phyloP scores from a whole-genome alignment of 192 early-diverging fungal species.

The Endogone sp. region DNA sequence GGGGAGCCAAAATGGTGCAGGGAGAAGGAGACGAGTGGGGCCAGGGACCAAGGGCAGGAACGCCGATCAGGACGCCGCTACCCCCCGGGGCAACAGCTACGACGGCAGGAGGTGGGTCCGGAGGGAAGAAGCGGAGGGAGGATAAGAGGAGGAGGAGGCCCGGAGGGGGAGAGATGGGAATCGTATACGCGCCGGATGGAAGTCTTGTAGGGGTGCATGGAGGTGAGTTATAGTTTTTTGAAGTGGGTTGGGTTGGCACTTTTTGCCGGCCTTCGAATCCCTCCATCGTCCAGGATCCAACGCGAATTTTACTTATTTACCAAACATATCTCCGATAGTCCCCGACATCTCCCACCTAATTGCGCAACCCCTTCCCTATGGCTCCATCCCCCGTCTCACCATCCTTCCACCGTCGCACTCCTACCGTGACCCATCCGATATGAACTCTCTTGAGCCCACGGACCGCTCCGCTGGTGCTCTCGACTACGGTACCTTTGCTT shows the following conservation, averaged over 20 bases:
- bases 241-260: too few relatives aligned
- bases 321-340: too few relatives aligned
- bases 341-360: too few relatives aligned
- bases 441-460: neutral
- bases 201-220: neutral
- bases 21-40: neutral
- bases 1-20: neutral
- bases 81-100: neutral
- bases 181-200: neutral
- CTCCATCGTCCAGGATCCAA: too few relatives aligned
- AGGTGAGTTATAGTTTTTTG: neutral
- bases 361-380: too few relatives aligned
- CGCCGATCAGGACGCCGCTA: neutral
- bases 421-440: neutral
- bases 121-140: neutral
- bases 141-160: neutral
- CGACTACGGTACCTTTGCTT: conserved; percentile 22
- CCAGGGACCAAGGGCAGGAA: neutral
- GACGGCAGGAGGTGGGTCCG: neutral
- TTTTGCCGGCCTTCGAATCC: neutral
- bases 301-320: too few relatives aligned
- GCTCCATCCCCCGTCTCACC: conserved; percentile 23
- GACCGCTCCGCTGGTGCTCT: conserved; percentile 17
- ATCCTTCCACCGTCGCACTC: conserved; percentile 3
- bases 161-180: neutral